Percentiles rank a stretch among this genome's conserved stretches.
Evolutionary conservation across 345 rosid genomes (phyloP).

Genomic region (Crucihimalaya himalaica): DNA sequence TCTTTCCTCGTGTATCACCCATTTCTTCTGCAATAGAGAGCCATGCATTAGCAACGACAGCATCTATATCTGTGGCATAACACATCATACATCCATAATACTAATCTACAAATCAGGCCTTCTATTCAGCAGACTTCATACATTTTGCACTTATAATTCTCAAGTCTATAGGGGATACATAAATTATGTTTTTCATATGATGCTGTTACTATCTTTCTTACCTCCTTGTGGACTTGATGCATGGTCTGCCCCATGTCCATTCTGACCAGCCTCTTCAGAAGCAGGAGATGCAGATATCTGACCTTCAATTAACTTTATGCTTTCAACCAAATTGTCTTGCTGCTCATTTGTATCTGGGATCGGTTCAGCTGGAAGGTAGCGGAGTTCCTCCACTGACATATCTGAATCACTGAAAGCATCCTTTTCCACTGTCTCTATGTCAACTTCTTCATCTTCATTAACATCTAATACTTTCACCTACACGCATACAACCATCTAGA

Average conservation of each 20-base stretch:
- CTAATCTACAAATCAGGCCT: constrained; percentile 1
- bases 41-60: constrained; percentile 34
- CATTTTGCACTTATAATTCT: constrained; percentile 11
- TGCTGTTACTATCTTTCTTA: constrained; percentile 38
- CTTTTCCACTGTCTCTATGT: constrained; percentile 81
- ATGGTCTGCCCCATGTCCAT: constrained; percentile 62
- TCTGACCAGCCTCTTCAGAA: constrained; percentile 76
- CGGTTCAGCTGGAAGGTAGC: constrained; percentile 91
- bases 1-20: constrained; percentile 69
- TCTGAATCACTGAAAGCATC: constrained; percentile 95
- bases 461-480: constrained; percentile 79
- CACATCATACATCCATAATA: constrained; percentile 15
- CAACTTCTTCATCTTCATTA: constrained; percentile 95
- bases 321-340: constrained; percentile 61
- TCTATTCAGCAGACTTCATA: not conserved
- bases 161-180: not conserved
- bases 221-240: constrained; percentile 82
- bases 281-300: constrained; percentile 79
- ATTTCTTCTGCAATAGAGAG: constrained; percentile 59
- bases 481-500: constrained; percentile 32
- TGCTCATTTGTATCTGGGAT: constrained; percentile 75
- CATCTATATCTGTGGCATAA: constrained; percentile 4
- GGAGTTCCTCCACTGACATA: constrained; percentile 86
- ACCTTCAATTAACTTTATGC: constrained; percentile 66
- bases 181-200: constrained; percentile 7